These are phyloP conservation scores for Zygotorulaspora chibaensis DNA, from an alignment of 805 yeast genomes.

Conservation along the genomic window DNA sequence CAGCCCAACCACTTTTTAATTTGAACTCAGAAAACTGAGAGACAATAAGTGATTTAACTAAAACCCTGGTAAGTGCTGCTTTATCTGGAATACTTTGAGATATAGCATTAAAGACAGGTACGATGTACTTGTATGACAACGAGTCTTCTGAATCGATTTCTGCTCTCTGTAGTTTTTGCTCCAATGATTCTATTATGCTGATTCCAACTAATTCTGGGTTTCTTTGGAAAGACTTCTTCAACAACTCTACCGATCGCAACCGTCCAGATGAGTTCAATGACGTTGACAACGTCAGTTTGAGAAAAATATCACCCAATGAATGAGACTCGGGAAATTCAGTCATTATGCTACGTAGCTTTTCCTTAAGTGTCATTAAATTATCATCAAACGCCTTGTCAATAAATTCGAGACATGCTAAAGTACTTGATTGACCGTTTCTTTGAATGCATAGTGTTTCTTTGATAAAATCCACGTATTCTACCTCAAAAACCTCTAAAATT, in stretches of 20 bases:
- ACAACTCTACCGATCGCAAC: constrained; percentile 32
- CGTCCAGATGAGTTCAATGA: constrained; percentile 37
- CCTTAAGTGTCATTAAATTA: constrained; percentile 4
- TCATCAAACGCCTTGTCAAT: constrained; percentile 17
- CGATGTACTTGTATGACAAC: constrained; percentile 29
- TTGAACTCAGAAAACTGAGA: constrained; percentile 42
- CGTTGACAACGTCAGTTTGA: constrained; percentile 45
- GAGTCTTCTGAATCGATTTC: constrained; percentile 23
- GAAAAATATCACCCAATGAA: constrained; percentile 45
- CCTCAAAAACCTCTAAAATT: constrained; percentile 26
- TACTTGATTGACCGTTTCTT: constrained; percentile 39
- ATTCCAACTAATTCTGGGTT: constrained; percentile 41
- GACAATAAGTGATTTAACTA: constrained; percentile 41
- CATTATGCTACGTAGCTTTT: constrained; percentile 11
- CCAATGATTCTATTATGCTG: constrained; percentile 43
- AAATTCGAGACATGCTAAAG: constrained; percentile 24
- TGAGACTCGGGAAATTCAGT: constrained; percentile 11
- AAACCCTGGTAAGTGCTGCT: constrained; percentile 28
- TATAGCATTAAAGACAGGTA: constrained; percentile 39
- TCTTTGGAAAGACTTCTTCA: constrained; percentile 33
- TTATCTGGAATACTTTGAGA: constrained; percentile 32
- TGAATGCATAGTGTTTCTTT: constrained; percentile 37
- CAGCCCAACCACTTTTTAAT: constrained; percentile 67
- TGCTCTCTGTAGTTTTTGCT: constrained; percentile 23
- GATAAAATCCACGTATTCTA: constrained; percentile 29